phyloP scores from a whole-genome alignment of 805 yeast species.

The Diddensiella santjacobensis region DNA sequence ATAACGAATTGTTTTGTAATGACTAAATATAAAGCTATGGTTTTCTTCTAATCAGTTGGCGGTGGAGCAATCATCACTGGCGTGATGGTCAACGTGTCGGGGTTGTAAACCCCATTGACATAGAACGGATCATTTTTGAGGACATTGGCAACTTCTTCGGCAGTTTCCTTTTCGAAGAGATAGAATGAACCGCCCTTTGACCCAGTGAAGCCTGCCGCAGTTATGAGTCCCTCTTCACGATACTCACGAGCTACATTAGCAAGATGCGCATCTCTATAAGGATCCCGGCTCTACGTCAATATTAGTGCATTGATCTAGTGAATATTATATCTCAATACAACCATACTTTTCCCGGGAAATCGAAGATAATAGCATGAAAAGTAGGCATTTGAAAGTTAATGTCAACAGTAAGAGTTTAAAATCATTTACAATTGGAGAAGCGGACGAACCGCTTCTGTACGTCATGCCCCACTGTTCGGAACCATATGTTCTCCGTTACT shows the following conservation, averaged over 20 bases:
- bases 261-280: neutral
- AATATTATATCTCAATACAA: no score
- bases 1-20: neutral
- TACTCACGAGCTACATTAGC: neutral
- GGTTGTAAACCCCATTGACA: neutral
- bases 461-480: no score
- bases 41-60: slow-evolving; percentile 9
- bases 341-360: neutral
- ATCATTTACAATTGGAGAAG: no score
- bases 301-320: no score
- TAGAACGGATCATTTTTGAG: neutral
- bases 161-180: neutral
- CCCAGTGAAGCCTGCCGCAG: neutral
- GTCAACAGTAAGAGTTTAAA: no score
- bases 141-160: neutral
- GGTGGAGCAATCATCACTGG: neutral
- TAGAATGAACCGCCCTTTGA: neutral
- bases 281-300: neutral
- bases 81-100: neutral
- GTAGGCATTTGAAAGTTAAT: neutral
- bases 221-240: neutral
- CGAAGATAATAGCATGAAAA: neutral
- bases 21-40: no score
- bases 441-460: no score
- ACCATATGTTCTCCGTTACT: no score